phyloP scores from a whole-genome alignment of 345 rosid species.

The Eutrema japonicum region DNA sequence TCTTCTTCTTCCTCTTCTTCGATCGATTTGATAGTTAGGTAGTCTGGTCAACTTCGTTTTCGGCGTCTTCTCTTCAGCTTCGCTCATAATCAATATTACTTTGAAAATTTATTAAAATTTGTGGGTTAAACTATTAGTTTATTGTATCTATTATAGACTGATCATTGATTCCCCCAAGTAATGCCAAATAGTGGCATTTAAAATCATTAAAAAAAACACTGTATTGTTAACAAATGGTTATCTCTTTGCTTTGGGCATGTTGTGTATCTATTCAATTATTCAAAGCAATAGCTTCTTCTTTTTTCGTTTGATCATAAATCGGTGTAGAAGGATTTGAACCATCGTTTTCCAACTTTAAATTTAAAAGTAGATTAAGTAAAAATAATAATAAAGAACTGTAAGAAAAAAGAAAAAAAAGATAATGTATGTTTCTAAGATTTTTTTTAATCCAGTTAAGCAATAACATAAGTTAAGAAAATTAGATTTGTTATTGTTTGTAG shows the following conservation, averaged over 20 bases:
- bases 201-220: neutral
- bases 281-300: no score
- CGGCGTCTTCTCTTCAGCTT: constrained; percentile 41
- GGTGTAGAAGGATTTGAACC: no score
- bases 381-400: no score
- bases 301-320: no score
- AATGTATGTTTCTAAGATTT: no score
- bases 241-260: neutral
- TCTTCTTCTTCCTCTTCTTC: constrained; percentile 29
- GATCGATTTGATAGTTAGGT: constrained; percentile 46
- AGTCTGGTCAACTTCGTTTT: constrained; percentile 46
- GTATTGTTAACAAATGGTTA: neutral
- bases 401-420: no score
- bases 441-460: no score
- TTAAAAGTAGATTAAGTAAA: no score
- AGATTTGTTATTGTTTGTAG: no score
- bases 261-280: no score
- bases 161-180: constrained; percentile 23
- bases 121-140: neutral
- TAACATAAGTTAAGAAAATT: no score
- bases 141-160: constrained; percentile 6
- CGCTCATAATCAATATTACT: constrained; percentile 28
- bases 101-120: neutral
- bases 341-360: no score
- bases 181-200: constrained; percentile 31